Evolutionary conservation across 495 filamentous ascomycete genomes (phyloP).

Genomic region (Oidiodendron maius): DNA sequence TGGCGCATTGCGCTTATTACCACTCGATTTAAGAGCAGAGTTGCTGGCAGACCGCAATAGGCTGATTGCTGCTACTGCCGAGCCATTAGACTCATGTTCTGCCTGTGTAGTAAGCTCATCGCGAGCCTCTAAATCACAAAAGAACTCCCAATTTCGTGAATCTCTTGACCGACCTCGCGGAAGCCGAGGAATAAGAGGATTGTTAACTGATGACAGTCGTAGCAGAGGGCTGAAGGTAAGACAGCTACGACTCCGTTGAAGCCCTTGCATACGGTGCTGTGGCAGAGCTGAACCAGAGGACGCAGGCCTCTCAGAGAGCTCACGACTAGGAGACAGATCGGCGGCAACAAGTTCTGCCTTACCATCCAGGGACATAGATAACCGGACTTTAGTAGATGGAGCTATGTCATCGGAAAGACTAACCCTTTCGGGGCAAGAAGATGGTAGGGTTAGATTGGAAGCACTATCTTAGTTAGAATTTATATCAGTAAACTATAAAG

Average conservation of each 20-base stretch:
- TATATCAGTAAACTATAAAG: background rate
- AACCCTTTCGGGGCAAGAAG: constrained; percentile 27
- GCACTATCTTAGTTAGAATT: constrained; percentile 7
- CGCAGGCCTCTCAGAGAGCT: constrained; percentile 20
- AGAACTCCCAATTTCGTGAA: constrained; percentile 78
- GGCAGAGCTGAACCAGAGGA: constrained; percentile 29
- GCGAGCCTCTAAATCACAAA: constrained; percentile 65
- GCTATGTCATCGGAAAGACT: background rate
- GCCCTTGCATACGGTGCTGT: constrained; percentile 42
- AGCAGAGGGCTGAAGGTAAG: constrained; percentile 31
- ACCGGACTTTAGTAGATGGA: constrained; percentile 41
- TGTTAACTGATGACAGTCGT: constrained; percentile 7
- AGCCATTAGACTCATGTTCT: constrained; percentile 65
- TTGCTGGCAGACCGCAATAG: constrained; percentile 62
- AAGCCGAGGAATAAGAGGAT: constrained; percentile 29
- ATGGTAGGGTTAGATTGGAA: constrained; percentile 11
- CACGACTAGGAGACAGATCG: constrained; percentile 64
- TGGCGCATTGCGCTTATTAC: constrained; percentile 54
- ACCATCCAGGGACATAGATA: constrained; percentile 77
- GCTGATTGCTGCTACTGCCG: constrained; percentile 64
- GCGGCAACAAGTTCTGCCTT: constrained; percentile 72
- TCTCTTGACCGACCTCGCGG: constrained; percentile 70
- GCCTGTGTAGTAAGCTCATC: constrained; percentile 67
- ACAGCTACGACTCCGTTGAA: constrained; percentile 59
- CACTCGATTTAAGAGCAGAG: constrained; percentile 42